These are phyloP conservation scores for Xylariaceae sp. DNA, from an alignment of 2,329 filamentous ascomycete genomes.

Conservation along the genomic window DNA sequence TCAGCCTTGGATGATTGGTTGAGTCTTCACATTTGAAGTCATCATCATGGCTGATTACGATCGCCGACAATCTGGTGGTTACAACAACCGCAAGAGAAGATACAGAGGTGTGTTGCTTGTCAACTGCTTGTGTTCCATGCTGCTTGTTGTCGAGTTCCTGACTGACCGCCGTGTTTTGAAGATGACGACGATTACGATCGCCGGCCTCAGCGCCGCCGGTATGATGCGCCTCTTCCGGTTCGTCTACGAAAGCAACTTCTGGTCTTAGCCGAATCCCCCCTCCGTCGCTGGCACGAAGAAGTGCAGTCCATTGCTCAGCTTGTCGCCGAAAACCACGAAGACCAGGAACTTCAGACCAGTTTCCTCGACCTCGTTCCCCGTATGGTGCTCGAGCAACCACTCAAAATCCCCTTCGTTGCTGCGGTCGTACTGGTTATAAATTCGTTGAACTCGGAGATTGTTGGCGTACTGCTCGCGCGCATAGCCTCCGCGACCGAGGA, in stretches of 20 bases:
- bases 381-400: slow-evolving; percentile 81
- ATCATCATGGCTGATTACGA: slow-evolving; percentile 52
- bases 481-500: slow-evolving; percentile 58
- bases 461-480: slow-evolving; percentile 62
- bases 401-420: slow-evolving; percentile 95
- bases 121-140: neutral
- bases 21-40: neutral
- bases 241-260: slow-evolving; percentile 74
- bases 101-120: slow-evolving; percentile 59
- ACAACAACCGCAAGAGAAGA: slow-evolving; percentile 68
- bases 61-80: slow-evolving; percentile 42
- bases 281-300: slow-evolving; percentile 74
- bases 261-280: slow-evolving; percentile 73
- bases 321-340: slow-evolving; percentile 79
- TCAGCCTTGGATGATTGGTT: neutral
- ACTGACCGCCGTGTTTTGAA: slow-evolving; percentile 10
- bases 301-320: slow-evolving; percentile 68
- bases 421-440: slow-evolving; percentile 78
- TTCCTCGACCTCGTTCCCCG: slow-evolving; percentile 72
- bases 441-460: slow-evolving; percentile 67
- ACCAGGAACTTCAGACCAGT: slow-evolving; percentile 66
- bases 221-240: slow-evolving; percentile 63
- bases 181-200: slow-evolving; percentile 77
- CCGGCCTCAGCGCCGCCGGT: slow-evolving; percentile 66
- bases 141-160: neutral